Conservation (phyloP, 225 moss, liverwort and hornwort species). For the Straminergon stramineum region DNA sequence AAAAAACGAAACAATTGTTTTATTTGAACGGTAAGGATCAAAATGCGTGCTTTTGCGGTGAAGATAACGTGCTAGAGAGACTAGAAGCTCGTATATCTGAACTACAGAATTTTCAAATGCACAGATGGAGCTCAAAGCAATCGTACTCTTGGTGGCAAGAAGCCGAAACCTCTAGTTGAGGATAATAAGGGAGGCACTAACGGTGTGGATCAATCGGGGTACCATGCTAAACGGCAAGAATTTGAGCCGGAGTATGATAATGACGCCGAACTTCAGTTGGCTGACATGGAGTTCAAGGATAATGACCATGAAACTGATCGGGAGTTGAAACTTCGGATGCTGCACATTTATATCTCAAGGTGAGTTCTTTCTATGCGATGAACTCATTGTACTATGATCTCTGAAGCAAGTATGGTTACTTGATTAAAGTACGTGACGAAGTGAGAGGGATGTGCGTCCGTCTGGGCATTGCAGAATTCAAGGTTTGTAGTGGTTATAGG, state of each 20-base stretch:
- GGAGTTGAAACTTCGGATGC: constrained; percentile 82
- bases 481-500: neutral
- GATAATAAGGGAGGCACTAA: constrained; percentile 69
- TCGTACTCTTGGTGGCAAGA: constrained; percentile 97
- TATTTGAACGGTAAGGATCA: neutral
- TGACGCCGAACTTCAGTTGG: constrained; percentile 74
- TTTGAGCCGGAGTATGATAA: constrained; percentile 97
- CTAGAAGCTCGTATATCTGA: neutral
- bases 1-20: neutral
- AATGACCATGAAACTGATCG: constrained; percentile 90
- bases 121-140: constrained; percentile 87
- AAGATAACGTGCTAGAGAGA: neutral
- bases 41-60: neutral
- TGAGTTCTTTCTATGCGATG: constrained; percentile 5
- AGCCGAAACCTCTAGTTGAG: constrained; percentile 77
- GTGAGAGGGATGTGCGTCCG: neutral
- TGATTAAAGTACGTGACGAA: neutral
- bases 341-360: constrained; percentile 84
- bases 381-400: neutral
- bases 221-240: constrained; percentile 81
- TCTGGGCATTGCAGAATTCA: neutral
- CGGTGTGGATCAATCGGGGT: constrained; percentile 61
- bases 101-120: neutral
- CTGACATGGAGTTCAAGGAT: constrained; percentile 99
- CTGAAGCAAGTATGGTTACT: neutral